Evolutionary conservation across 495 filamentous ascomycete genomes (phyloP).

Genomic region (Penicillium manginii): DNA sequence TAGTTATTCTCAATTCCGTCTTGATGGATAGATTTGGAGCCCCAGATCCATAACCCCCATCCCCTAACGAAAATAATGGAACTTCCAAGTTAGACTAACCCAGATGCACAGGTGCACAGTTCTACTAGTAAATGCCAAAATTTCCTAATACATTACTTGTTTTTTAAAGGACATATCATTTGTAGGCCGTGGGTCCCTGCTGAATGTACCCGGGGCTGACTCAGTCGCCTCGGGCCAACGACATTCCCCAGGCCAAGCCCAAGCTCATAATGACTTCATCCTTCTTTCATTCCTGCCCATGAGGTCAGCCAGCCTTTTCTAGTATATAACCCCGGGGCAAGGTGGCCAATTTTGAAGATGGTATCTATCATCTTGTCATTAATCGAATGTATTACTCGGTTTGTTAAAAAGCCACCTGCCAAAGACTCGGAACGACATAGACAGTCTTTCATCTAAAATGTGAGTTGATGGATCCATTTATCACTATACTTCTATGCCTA

Average conservation of each 20-base stretch:
- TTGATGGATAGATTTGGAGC: too few relatives aligned
- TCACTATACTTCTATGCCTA: neutral
- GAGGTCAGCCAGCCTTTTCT: conserved; percentile 6
- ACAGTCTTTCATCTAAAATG: neutral
- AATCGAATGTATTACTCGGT: conserved; percentile 14
- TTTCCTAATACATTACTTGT: too few relatives aligned
- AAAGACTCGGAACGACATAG: conserved; percentile 14
- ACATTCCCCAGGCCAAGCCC: neutral
- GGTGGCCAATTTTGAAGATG: neutral
- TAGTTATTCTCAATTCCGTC: too few relatives aligned
- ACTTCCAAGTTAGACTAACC: too few relatives aligned
- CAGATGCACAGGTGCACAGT: too few relatives aligned
- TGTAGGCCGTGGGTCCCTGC: too few relatives aligned
- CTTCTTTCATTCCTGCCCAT: neutral
- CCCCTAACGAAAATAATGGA: too few relatives aligned
- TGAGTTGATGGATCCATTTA: neutral
- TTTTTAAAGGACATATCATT: too few relatives aligned
- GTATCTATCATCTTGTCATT: conserved; percentile 13
- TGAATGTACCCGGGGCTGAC: conserved; percentile 1
- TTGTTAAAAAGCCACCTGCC: conserved; percentile 7
- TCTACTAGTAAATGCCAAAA: too few relatives aligned
- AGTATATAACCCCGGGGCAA: neutral
- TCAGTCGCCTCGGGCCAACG: neutral
- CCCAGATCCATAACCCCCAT: too few relatives aligned
- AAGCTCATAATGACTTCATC: conserved; percentile 31